Evolutionary conservation across 805 yeast species (phyloP), one percentile per base, ranked within the genome.

Genomic region (Suhomyces emberorum): DNA sequence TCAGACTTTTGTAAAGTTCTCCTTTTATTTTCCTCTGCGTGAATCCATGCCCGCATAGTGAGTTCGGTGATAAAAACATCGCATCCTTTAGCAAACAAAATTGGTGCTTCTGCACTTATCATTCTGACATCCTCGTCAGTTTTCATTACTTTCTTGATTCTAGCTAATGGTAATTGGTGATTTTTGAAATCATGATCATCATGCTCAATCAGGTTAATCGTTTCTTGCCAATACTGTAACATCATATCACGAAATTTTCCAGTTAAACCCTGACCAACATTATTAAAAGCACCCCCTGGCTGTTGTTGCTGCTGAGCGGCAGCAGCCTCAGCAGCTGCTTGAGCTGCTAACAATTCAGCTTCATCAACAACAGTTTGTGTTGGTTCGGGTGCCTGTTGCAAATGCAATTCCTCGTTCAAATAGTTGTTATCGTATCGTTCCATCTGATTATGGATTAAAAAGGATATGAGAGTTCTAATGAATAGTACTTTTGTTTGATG

Each of bases 11-110:
- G 99, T 41, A 93, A 66, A 4, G 99, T 93, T 42, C 99, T 68
- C 47, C 99, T 76, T 57, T 93, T 93, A 65, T 87, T 87, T 53
- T 88, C 96, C 60, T 93, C 98, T 3, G 98, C 96, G 52, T 89
- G 96, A 43, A 93, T 88, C 98, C 98, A 93, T 6, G 98, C 97
- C 40, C 99, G 73, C 96, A 93, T 89, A 10, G 99, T 89, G 37
- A 93, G 69, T 59, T 93, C 99, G 1, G 98, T 89, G 49, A 93
- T 91, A 62, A 93, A 93, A 23, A 93, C 81, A 57, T 93, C 99
- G 63, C 98, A 93, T 1, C 98, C 98, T 60, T 93, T 93, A 31
- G 98, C 98, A 66, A 93, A 93, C 42, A 93, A 63, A 22, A 93
- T 88, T 2, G 99, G 98, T 1, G 98, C 98, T 64, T 93, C 99